Evolutionary conservation across 306 rosid species (phyloP), one percentile per base, ranked within the genome.

Genomic region (Morella rubra): DNA sequence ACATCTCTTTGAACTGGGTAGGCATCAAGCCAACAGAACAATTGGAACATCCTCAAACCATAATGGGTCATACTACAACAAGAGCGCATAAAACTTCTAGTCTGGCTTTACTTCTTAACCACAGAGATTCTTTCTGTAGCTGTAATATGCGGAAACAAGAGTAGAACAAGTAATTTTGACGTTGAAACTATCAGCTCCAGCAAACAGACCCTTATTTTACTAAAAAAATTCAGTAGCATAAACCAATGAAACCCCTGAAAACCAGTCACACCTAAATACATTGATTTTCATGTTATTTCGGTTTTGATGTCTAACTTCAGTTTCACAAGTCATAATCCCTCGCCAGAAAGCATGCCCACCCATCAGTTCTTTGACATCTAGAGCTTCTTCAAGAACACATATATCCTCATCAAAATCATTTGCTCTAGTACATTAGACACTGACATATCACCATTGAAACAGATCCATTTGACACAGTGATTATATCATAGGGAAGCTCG

Each of bases 401-500:
- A 42, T 5, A 66, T 18, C 16, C 14, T 15, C 46, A 5, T 14
- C 70, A 65, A 42, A 8, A 10, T 9, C n/a, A 41, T 44, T 19
- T 42, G 22, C 71, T 66, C 50, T 42, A 66, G 71, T 13, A 66
- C 22, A n/a, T 66, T 44, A 18, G 41, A 66, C 49, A 24, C 18
- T 66, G 15, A 66, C 24, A 8, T 44, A 44, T 65, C 49, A 32
- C 59, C 61, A 72, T 16, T 18, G 20, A 72, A 61, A 53, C 65
- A 78, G 77, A 78, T 61, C 77, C 58, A 62, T 24, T 62, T 46
- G 8, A 22, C 32, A 27, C 8, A 2, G 8, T 66, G 58, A 8
- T 50, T 68, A 44, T 18, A 24, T 16, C 45, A 62, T 45, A 59
- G 59, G 62, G 72, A 75, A 85, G 72, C 84, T 56, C 40, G 45